Evolutionary conservation across 1,139 yeast genomes (phyloP).

Genomic region (Yamadazyma songkhlaensis): DNA sequence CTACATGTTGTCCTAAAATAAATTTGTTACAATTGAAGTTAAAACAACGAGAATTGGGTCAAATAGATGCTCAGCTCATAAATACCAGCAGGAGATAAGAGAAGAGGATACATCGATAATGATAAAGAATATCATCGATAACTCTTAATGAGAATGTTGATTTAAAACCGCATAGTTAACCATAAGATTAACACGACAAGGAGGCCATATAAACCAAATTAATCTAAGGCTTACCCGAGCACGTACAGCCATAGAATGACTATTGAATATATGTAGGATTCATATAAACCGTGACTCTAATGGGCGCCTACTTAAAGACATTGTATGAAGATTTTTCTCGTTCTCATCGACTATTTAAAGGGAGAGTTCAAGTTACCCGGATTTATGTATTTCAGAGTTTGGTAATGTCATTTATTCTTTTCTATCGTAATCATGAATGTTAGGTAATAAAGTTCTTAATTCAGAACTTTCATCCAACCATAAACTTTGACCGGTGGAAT

Average conservation of each 20-base stretch:
- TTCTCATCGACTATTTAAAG: slow-evolving; percentile 8
- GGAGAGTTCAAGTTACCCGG: slow-evolving; percentile 7
- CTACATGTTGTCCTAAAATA: slow-evolving; percentile 67
- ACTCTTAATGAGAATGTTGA: too few species aligned
- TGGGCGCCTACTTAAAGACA: slow-evolving; percentile 88
- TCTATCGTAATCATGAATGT: slow-evolving; percentile 56
- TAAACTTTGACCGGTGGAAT: slow-evolving; percentile 52
- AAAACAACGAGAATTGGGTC: slow-evolving; percentile 52
- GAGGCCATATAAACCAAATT: slow-evolving; percentile 55
- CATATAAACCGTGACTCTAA: slow-evolving; percentile 82
- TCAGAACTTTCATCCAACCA: slow-evolving; percentile 58
- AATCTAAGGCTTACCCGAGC: slow-evolving; percentile 93
- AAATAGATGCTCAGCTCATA: slow-evolving; percentile 50
- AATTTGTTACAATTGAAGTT: slow-evolving; percentile 53
- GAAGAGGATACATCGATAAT: too few species aligned
- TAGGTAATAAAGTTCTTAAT: slow-evolving; percentile 52
- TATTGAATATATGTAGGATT: slow-evolving; percentile 49
- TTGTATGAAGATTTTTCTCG: slow-evolving; percentile 43
- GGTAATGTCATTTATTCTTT: slow-evolving; percentile 11
- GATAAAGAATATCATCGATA: too few species aligned
- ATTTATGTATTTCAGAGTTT: not conserved
- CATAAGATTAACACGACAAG: slow-evolving; percentile 57
- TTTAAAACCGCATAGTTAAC: slow-evolving; percentile 70
- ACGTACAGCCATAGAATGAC: slow-evolving; percentile 56
- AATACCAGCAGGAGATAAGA: slow-evolving; percentile 13